phyloP scores from a whole-genome alignment of 2,329 filamentous ascomycete species.

The Zasmidium cellare region DNA sequence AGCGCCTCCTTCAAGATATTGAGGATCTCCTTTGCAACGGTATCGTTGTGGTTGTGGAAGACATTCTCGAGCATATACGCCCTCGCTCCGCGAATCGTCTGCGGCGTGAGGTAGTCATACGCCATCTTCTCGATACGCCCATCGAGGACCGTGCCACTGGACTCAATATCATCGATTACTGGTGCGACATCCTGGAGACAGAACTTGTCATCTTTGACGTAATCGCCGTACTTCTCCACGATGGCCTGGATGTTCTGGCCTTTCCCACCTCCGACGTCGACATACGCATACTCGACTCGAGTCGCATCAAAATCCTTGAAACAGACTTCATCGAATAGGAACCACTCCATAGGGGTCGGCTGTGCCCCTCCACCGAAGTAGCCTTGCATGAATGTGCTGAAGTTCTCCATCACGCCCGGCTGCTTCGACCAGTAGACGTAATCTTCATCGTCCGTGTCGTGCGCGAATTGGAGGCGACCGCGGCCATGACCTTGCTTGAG shows the following conservation, averaged over 20 bases:
- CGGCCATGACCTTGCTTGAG: conserved; percentile 8
- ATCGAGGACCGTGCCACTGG: background rate
- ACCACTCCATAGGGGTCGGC: conserved; percentile 12
- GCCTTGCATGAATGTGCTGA: conserved; percentile 21
- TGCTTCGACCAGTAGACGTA: conserved; percentile 19
- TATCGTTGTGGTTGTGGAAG: conserved; percentile 16
- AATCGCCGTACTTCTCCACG: conserved; percentile 9
- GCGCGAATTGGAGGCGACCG: conserved; percentile 17
- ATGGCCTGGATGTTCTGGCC: conserved; percentile 16
- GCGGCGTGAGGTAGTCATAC: conserved; percentile 14
- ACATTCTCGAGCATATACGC: conserved; percentile 11
- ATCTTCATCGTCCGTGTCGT: conserved; percentile 13
- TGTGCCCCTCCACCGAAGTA: conserved; percentile 10
- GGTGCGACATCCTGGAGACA: conserved; percentile 17
- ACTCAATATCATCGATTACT: conserved; percentile 11
- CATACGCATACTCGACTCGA: conserved; percentile 20
- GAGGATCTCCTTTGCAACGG: conserved; percentile 7
- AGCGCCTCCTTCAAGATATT: conserved; percentile 7
- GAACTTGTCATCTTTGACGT: conserved; percentile 8
- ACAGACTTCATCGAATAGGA: conserved; percentile 15
- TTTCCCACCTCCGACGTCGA: conserved; percentile 22
- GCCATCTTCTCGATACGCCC: conserved; percentile 5
- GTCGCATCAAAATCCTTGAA: conserved; percentile 16
- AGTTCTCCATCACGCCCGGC: conserved; percentile 20
- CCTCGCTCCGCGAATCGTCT: conserved; percentile 9